These are phyloP conservation scores for Stemphylium beticola DNA, from an alignment of 2,329 filamentous ascomycete genomes.

Conservation along the genomic window DNA sequence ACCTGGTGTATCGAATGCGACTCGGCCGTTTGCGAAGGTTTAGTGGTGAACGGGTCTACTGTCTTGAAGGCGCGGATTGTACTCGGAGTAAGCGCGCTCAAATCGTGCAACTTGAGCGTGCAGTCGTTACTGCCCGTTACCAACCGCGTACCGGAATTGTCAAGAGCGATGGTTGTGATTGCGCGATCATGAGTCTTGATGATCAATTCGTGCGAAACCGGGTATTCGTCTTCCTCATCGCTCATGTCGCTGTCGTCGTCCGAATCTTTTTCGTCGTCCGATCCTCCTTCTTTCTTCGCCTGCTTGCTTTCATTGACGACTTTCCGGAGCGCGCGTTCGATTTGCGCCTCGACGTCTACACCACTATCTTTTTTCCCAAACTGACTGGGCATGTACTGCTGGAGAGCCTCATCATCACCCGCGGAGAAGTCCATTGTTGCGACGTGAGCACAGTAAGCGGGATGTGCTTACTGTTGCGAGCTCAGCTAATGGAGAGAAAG, in stretches of 20 bases:
- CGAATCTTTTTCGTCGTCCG: conserved; percentile 43
- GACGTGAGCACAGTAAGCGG: conserved; percentile 8
- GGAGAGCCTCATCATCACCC: conserved; percentile 70
- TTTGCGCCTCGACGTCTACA: conserved; percentile 77
- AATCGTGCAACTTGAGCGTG: conserved; percentile 90
- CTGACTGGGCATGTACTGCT: conserved; percentile 77
- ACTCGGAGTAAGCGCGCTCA: conserved; percentile 92
- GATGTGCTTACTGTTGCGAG: conserved; percentile 5
- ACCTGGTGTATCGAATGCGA: conserved; percentile 88
- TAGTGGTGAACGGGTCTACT: conserved; percentile 82
- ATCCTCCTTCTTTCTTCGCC: conserved; percentile 35
- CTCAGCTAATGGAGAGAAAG: conserved; percentile 1
- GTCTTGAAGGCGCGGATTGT: conserved; percentile 93
- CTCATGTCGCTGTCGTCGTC: conserved; percentile 63
- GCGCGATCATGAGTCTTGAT: conserved; percentile 91
- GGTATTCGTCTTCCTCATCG: conserved; percentile 82
- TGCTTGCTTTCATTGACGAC: conserved; percentile 48
- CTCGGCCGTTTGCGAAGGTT: conserved; percentile 73
- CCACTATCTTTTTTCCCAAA: conserved; percentile 84
- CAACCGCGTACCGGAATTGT: conserved; percentile 82
- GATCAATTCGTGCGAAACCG: conserved; percentile 89
- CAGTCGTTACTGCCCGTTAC: conserved; percentile 93
- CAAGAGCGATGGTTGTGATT: conserved; percentile 82
- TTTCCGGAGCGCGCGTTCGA: conserved; percentile 75
- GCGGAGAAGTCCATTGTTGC: conserved; percentile 37